A percentile compares a stretch with the other conserved stretches of the same genome.
These are phyloP conservation scores for Bigelowiella natans DNA, from an alignment of 78 protist genomes.

Conservation along the genomic window DNA sequence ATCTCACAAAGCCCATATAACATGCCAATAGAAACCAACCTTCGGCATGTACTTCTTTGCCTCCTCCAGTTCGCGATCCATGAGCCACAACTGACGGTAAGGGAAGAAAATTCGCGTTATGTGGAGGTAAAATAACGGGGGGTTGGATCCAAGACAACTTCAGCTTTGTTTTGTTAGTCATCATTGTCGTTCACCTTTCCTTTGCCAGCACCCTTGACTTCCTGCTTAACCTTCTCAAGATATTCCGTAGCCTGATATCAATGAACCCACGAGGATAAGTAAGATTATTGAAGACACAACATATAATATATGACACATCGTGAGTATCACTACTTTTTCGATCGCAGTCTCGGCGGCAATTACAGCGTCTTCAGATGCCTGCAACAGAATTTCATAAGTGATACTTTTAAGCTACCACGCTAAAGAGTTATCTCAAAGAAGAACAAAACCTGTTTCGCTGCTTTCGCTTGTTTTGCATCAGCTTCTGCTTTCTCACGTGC, in stretches of 20 bases:
- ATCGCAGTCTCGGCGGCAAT: no score
- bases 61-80: neutral
- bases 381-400: no score
- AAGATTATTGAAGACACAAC: no score
- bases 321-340: no score
- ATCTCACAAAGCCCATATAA: neutral
- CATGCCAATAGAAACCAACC: neutral
- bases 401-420: no score
- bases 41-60: neutral
- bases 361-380: no score
- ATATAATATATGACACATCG: no score
- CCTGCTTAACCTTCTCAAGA: neutral
- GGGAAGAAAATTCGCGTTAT: neutral
- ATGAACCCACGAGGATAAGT: no score
- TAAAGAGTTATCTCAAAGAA: neutral
- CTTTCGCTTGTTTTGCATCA: neutral
- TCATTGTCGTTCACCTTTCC: neutral
- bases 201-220: neutral
- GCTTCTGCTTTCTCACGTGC: neutral
- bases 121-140: neutral
- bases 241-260: neutral
- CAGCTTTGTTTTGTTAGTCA: no score
- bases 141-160: no score
- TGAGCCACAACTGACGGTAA: neutral
- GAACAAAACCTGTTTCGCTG: neutral